Percentiles rank a stretch among this genome's conserved stretches.
Evolutionary conservation across 2,329 filamentous ascomycete genomes (phyloP).

Genomic region (Ascochyta viciae-villosae): DNA sequence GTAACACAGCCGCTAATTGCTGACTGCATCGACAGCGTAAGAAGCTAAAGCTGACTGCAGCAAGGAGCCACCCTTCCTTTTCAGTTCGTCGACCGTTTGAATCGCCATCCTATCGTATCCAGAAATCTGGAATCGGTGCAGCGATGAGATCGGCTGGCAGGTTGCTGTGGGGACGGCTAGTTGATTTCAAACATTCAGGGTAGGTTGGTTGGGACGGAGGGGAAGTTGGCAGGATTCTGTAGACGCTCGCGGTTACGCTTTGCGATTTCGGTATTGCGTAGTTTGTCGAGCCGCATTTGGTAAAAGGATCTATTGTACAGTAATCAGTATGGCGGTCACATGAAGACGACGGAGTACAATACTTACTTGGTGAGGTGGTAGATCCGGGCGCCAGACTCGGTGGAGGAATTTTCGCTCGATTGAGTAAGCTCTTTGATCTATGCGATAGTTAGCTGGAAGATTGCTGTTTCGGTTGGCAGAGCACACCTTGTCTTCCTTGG

Average conservation of each 20-base stretch:
- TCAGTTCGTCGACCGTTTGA: background rate
- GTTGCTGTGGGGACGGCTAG: background rate
- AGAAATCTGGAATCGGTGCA: background rate
- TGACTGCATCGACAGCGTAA: conserved; percentile 37
- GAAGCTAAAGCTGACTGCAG: conserved; percentile 30
- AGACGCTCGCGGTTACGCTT: conserved; percentile 83
- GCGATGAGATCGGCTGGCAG: background rate
- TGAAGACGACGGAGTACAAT: background rate
- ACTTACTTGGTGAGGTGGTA: conserved; percentile 81
- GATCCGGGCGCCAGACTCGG: conserved; percentile 75
- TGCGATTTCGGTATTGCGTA: conserved; percentile 77
- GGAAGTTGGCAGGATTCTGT: conserved; percentile 80
- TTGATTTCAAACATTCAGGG: conserved; percentile 27
- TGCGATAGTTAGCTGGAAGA: conserved; percentile 10
- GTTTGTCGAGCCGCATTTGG: conserved; percentile 80
- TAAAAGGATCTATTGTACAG: conserved; percentile 73
- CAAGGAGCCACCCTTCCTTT: conserved; percentile 25
- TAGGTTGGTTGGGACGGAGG: conserved; percentile 75
- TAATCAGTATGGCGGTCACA: background rate
- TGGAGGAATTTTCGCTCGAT: conserved; percentile 51
- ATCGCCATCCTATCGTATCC: background rate
- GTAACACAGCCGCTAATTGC: conserved; percentile 38
- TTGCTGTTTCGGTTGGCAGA: background rate
- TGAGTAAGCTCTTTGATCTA: conserved; percentile 59
- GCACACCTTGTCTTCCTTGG: conserved; percentile 64